Evolutionary conservation across 805 yeast species (phyloP).

Genomic region (Kazachstania taianensis): DNA sequence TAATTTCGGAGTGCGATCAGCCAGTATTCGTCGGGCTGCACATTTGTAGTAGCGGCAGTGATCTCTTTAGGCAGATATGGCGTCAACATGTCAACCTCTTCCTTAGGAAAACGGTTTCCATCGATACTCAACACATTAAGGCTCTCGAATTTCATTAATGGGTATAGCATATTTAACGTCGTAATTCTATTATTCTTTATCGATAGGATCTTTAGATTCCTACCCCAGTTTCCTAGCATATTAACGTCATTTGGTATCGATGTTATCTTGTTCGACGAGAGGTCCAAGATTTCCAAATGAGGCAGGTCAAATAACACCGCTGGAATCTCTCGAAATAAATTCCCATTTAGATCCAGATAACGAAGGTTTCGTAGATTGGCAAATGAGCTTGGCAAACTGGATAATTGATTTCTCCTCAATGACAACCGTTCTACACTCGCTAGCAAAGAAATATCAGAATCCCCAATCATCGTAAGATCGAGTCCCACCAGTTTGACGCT

Average conservation of each 20-base stretch:
- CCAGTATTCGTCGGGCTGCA: conserved; percentile 33
- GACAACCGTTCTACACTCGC: conserved; percentile 40
- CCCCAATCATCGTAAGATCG: conserved; percentile 32
- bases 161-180: conserved; percentile 38
- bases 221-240: conserved; percentile 29
- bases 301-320: conserved; percentile 29
- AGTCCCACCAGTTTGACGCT: conserved; percentile 33
- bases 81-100: conserved; percentile 38
- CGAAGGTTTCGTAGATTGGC: conserved; percentile 36
- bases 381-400: conserved; percentile 40
- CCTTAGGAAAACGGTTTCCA: conserved; percentile 45
- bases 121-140: conserved; percentile 51
- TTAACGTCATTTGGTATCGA: conserved; percentile 37
- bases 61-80: too few relatives aligned
- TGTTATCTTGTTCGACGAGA: conserved; percentile 47
- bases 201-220: conserved; percentile 46
- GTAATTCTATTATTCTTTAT: conserved; percentile 47
- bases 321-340: conserved; percentile 47
- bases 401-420: conserved; percentile 41
- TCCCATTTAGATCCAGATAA: conserved; percentile 58
- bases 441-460: conserved; percentile 31
- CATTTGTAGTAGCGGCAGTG: conserved; percentile 31
- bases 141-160: conserved; percentile 41
- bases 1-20: conserved; percentile 24
- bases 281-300: conserved; percentile 53